Percentiles rank a stretch among this genome's conserved stretches.
Evolutionary conservation across 2,329 filamentous ascomycete species (phyloP).

Genomic region (Arthrobotrys megalospora): DNA sequence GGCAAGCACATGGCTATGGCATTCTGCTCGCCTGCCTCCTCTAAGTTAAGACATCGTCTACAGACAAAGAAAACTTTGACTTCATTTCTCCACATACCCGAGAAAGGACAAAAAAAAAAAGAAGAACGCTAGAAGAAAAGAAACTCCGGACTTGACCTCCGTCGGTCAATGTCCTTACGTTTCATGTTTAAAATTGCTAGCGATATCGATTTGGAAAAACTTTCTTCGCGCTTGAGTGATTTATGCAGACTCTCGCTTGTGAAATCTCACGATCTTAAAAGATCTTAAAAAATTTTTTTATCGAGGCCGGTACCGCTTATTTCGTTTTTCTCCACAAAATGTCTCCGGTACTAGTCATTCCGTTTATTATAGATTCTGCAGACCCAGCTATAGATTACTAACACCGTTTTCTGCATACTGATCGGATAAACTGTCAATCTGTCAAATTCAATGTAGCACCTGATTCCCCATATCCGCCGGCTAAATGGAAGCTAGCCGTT

Average conservation of each 20-base stretch:
- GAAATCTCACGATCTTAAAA: conserved; percentile 29
- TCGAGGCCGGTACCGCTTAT: conserved; percentile 16
- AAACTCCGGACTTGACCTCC: conserved; percentile 44
- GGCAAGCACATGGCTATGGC: conserved; percentile 13
- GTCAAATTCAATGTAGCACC: conserved; percentile 31
- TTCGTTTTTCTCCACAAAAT: conserved; percentile 49
- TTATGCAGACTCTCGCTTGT: conserved; percentile 49
- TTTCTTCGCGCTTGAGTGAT: conserved; percentile 42
- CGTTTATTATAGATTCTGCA: conserved; percentile 41
- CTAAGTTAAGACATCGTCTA: conserved; percentile 20
- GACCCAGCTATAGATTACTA: conserved; percentile 43
- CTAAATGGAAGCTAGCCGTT: conserved; percentile 60
- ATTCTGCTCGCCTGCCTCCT: neutral
- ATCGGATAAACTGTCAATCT: conserved; percentile 45
- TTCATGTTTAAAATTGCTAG: conserved; percentile 46
- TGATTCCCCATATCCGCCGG: conserved; percentile 61
- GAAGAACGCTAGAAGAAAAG: conserved; percentile 23
- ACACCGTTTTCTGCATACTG: conserved; percentile 26
- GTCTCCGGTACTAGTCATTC: conserved; percentile 57
- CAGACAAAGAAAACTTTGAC: conserved; percentile 30
- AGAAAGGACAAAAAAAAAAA: conserved; percentile 7
- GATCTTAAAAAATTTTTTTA: conserved; percentile 18
- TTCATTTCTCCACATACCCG: conserved; percentile 33
- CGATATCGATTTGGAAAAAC: conserved; percentile 10
- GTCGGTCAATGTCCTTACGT: conserved; percentile 47